Base-by-base conservation (phyloP, 306 rosid genomes). In the Prunus padus region DNA sequence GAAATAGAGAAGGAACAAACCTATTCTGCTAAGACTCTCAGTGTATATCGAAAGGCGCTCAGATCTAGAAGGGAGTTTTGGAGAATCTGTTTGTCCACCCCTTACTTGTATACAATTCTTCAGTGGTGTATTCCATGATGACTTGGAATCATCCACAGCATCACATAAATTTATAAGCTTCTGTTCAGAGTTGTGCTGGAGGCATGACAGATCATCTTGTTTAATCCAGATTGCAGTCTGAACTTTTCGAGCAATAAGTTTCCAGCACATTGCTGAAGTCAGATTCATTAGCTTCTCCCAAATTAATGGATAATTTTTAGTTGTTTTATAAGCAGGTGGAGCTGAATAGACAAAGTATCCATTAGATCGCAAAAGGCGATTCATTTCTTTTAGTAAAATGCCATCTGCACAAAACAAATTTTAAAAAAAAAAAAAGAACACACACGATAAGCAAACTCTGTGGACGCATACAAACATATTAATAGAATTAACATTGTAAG, bases 221-320 rank as follows among this genome's bases (percentile, higher is more conserved):
- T 95, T 95, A 80, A 87, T 83, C 99, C 99, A 95, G 82, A 95
- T 89, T 70, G 97, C 97, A 8, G 99, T 92, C 87, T 95, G 99
- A 84, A 92, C 89, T 88, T 83, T 79, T 33, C 83, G 84, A 83
- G 93, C 89, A 78, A 95, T 83, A 74, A 95, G 97, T 88, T 88
- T 92, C 99, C 97, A 95, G 85, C 97, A 92, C 97, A 95, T 90
- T 70, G 97, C 89, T 6, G 97, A 85, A 60, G 97, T 90, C 75
- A 95, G 78, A 80, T 88, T 95, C 78, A 85, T 78, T 85, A 95
- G 69, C 61, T 86, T 90, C 73, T 95, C 88, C 99, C 99, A 95
- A 84, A 89, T 86, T 73, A 57, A 75, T 78, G 97, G 96, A 82
- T 37, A 95, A 8, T 81, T 83, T 83, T 90, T 95, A 76, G 88